Conservation (phyloP, 2,329 filamentous ascomycete genomes). For the Endothia cerciana region DNA sequence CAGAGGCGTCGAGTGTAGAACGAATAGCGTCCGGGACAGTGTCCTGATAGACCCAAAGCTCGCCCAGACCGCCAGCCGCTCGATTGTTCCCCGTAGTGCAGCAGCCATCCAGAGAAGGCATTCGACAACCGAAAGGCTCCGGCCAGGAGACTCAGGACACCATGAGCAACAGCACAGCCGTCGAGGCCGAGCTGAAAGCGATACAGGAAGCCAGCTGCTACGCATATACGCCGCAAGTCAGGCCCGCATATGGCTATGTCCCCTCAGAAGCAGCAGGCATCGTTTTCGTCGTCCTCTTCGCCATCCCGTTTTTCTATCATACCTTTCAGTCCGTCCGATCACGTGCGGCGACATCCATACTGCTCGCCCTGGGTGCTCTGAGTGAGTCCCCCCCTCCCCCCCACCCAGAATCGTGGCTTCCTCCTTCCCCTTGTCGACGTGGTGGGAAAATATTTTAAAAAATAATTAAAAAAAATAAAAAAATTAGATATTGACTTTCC, state of each 20-base stretch:
- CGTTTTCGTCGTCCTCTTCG: slow-evolving; percentile 33
- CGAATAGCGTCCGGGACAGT: neutral
- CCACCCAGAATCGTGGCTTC: neutral
- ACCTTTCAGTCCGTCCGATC: slow-evolving; percentile 30
- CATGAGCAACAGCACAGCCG: neutral
- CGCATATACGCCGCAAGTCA: slow-evolving; percentile 6
- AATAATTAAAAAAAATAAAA: neutral
- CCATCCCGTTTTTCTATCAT: slow-evolving; percentile 33
- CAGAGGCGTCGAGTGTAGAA: neutral
- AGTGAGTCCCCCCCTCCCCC: slow-evolving; percentile 29
- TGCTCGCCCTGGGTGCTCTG: slow-evolving; percentile 34
- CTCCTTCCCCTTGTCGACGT: too few species aligned
- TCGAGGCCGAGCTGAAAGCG: slow-evolving; percentile 5
- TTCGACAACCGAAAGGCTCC: neutral
- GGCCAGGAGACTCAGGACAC: neutral
- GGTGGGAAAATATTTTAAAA: too few species aligned
- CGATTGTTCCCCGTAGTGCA: neutral
- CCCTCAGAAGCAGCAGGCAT: slow-evolving; percentile 35
- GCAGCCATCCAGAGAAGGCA: neutral
- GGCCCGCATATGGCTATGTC: slow-evolving; percentile 33
- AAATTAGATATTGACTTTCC: neutral
- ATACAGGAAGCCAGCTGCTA: slow-evolving; percentile 12
- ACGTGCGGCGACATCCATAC: slow-evolving; percentile 32
- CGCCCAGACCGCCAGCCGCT: neutral
- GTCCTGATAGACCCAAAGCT: neutral